Base-by-base conservation (phyloP, 2,329 filamentous ascomycete species). In the Xylaria sp. region DNA sequence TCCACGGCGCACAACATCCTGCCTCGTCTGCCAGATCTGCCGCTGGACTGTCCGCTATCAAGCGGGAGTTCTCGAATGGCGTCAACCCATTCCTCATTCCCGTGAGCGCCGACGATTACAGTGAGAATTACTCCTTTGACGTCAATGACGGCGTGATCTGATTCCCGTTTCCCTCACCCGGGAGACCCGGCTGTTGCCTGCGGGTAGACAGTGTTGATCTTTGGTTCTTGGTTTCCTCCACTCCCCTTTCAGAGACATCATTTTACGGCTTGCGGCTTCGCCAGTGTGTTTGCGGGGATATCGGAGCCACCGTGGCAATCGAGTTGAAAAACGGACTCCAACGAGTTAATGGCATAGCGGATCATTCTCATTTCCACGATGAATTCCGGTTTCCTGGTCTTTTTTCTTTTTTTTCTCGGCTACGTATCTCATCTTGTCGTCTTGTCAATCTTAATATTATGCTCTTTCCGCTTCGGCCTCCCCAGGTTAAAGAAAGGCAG, bases 71-170 rank as follows among this genome's bases (percentile, higher is more conserved):
- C 76, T 19, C 2, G 6, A 19, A 13, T 4, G 13, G 8, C 21
- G 6, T 21, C 29, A 51, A 58, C 33, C 29, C 40, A 17, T 61
- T 61, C 47, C 7, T 47, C 25, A 10, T 29, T 13, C 19, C 52
- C 7, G 19, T 23, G 11, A 27, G 29, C 25, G 11, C 8, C 7
- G 33, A n/a, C 13, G 7, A 17, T 7, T 53, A 19, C 13, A 23
- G 31, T 15, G 37, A n/a, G 2, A 33, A 15, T 21, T 33, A 52
- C 7, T 38, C 10, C 48, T 33, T 38, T 15, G 48, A 52, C 9
- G 48, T 33, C 48, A 35, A 52, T 15, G 48, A 52, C 9, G 48
- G 48, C 15, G 48, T 17, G 48, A 19, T 38, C 57, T 80, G 61
- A 70, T 51, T 10, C 27, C 44, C 29, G 3, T 25, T 7, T 9